Base-by-base conservation (phyloP, 2,329 filamentous ascomycete genomes). In the Monosporascus cannonballus region DNA sequence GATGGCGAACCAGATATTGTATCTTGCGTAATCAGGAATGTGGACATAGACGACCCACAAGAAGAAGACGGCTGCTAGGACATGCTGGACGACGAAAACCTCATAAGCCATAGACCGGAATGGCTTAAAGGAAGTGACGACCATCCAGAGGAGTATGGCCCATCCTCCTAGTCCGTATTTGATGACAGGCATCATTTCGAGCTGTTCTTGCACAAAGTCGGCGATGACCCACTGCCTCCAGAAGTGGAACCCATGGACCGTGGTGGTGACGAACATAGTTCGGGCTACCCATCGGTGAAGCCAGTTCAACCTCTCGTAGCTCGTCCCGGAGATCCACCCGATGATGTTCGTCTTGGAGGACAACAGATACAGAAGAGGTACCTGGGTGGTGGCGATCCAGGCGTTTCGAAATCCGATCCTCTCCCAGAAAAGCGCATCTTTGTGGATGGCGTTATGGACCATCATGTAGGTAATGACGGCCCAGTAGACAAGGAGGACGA, bases 281-380 rank as follows among this genome's bases (percentile, higher is more conserved):
- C 86, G 78, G 3, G 82, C 84, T 9, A 85, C 80, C 86, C 86
- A 90, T 55, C 86, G 78, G 61, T 90, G 86, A 50, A 89, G 69
- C 86, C 86, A 89, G 65, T 87, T 89, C 53, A 89, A 71, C 8
- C 83, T 77, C 68, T 89, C 86, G 61, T 89, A 83, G 55, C 84
- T 83, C 9, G 79, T 76, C 11, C 85, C 86, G 4, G 79, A 75
- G 24, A 89, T 68, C 50, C 76, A 72, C 1, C 81, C 84, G n/a
- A 89, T 69, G 20, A 82, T 61, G 56, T 75, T 84, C 55, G 77
- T 74, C 63, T 85, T 84, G 56, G 78, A 79, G 25, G 81, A 76
- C 15, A 87, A 74, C 2, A 87, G 72, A 60, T 83, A 86, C 9
- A 87, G 71, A 20, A 87, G 71, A 0, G 84, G 84, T 42, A 87